Conservation (phyloP, 1,284 basidiomycete genomes). For the Pyrrhoderma noxium region DNA sequence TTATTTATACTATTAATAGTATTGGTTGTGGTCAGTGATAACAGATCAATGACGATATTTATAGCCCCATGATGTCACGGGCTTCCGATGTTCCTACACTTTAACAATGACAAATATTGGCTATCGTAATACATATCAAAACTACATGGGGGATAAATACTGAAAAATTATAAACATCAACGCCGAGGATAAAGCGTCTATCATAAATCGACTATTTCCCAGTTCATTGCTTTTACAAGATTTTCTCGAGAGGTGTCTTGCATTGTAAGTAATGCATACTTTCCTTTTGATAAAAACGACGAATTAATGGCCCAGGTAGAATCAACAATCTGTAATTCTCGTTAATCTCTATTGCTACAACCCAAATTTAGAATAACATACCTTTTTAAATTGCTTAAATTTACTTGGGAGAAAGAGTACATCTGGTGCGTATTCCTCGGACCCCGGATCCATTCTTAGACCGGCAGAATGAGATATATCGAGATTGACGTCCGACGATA, state of each 20-base stretch:
- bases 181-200: background rate
- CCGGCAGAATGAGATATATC: constrained; percentile 71
- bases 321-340: constrained; percentile 55
- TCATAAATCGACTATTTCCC: constrained; percentile 13
- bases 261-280: constrained; percentile 38
- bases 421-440: constrained; percentile 57
- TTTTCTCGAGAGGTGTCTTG: constrained; percentile 6
- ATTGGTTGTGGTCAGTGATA: too few relatives aligned
- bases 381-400: constrained; percentile 82
- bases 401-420: constrained; percentile 80
- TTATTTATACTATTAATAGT: too few relatives aligned
- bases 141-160: background rate
- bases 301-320: constrained; percentile 66
- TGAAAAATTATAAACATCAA: background rate
- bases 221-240: constrained; percentile 7
- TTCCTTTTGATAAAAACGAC: constrained; percentile 54
- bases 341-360: too few relatives aligned
- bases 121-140: too few relatives aligned
- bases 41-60: too few relatives aligned
- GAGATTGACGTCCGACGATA: constrained; percentile 76
- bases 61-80: too few relatives aligned
- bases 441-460: constrained; percentile 37
- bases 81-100: too few relatives aligned
- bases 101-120: too few relatives aligned
- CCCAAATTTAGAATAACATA: too few relatives aligned